Evolutionary conservation across 352 stramenopile species (phyloP).

Genomic region (Phytophthora pisi): DNA sequence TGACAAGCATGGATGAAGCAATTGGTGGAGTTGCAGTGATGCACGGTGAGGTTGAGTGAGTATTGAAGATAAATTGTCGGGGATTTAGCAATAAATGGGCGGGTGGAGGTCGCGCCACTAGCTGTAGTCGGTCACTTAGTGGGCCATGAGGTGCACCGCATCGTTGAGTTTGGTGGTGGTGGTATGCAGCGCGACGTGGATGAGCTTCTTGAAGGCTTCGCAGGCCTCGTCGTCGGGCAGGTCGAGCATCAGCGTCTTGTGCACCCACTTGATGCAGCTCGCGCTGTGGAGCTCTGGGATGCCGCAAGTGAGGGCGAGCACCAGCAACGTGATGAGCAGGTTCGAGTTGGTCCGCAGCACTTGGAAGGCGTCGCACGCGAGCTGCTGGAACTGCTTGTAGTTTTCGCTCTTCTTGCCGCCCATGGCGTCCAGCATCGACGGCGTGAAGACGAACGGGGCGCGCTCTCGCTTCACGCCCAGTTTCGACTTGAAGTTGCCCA

Average conservation of each 20-base stretch:
- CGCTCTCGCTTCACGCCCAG: constrained; percentile 91
- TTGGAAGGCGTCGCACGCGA: constrained; percentile 72
- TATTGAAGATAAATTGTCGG: too few relatives aligned
- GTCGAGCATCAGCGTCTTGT: constrained; percentile 82
- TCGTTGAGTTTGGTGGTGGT: constrained; percentile 87
- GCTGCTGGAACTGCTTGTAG: constrained; percentile 76
- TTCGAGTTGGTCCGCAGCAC: constrained; percentile 79
- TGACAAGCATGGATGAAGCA: not conserved
- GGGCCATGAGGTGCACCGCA: constrained; percentile 85
- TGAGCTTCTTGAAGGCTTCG: constrained; percentile 75
- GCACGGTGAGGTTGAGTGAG: not conserved
- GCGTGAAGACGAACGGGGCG: constrained; percentile 93
- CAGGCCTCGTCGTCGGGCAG: constrained; percentile 66
- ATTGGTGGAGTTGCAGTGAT: too few relatives aligned
- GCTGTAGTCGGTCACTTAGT: constrained; percentile 38
- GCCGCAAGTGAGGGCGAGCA: constrained; percentile 77
- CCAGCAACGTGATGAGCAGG: constrained; percentile 81
- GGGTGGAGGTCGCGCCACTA: too few relatives aligned
- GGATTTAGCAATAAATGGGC: too few relatives aligned
- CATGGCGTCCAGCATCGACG: constrained; percentile 88
- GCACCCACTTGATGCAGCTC: constrained; percentile 81
- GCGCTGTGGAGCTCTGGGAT: constrained; percentile 79
- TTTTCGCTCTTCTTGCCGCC: constrained; percentile 77
- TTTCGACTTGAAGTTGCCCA: constrained; percentile 96
- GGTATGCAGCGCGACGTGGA: constrained; percentile 74